Evolutionary conservation across 495 filamentous ascomycete species (phyloP), one percentile per base, ranked within the genome.

Genomic region (Podospora fimiseda): DNA sequence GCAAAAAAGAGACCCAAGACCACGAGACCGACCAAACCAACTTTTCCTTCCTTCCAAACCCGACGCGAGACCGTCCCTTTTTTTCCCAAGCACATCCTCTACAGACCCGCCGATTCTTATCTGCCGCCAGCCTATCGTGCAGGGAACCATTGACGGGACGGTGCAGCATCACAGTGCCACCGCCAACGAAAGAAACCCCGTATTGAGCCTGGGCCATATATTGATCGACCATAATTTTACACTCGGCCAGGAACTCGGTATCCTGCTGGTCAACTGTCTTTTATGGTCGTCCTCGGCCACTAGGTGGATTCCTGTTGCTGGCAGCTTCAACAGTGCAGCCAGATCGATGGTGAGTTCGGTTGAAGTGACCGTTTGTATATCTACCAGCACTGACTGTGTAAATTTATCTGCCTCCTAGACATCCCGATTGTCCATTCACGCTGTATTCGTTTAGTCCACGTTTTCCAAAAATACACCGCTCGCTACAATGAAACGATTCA

Each of bases 401-500:
- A n/a, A n/a, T n/a, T n/a, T n/a, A n/a, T n/a, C n/a, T n/a, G n/a
- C n/a, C n/a, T n/a, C n/a, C n/a, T n/a, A n/a, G n/a, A n/a, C n/a
- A n/a, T n/a, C n/a, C n/a, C n/a, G n/a, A n/a, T n/a, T n/a, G n/a
- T n/a, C n/a, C n/a, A n/a, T n/a, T n/a, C n/a, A n/a, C n/a, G 27
- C 27, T 11, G 27, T 5, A 33, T 33, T 33, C 11, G 27, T 11
- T 33, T 33, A 33, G 27, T 33, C 27, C 6, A 33, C 27, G 6
- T 33, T n/a, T n/a, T n/a, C n/a, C n/a, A n/a, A n/a, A n/a, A n/a
- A 11, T 11, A 11, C 27, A 11, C 27, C 27, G 11, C 11, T 33
- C 27, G 45, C 13, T 58, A 68, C 40, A 8, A 90, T 90, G 87
- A 88, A 89, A 73, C 83, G 83, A 20, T 87, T 89, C 60, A 77